phyloP scores from a whole-genome alignment of 1,139 yeast genomes.

The Hansenula sp. region DNA sequence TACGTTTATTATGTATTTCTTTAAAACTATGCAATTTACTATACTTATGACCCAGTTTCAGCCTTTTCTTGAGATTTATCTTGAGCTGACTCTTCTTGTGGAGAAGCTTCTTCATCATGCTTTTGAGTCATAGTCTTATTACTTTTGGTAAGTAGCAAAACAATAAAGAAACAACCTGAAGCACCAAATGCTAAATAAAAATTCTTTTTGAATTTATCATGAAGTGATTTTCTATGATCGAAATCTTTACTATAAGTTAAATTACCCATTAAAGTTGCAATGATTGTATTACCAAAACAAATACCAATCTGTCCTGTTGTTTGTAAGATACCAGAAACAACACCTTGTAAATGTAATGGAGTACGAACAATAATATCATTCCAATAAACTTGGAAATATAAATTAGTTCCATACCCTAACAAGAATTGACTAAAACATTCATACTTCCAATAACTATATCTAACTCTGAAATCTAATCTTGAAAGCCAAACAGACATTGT shows the following conservation, averaged over 20 bases:
- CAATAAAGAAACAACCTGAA: conserved; percentile 1
- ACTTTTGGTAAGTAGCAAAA: conserved; percentile 3
- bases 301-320: conserved; percentile 8
- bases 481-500: conserved; percentile 21
- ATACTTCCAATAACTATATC: conserved; percentile 26
- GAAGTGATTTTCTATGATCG: conserved; percentile 1
- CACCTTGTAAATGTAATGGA: conserved; percentile 12
- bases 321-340: conserved; percentile 8
- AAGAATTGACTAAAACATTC: conserved; percentile 19
- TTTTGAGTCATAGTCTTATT: conserved; percentile 1
- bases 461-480: conserved; percentile 14
- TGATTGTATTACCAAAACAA: conserved; percentile 8
- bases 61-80: too few relatives aligned
- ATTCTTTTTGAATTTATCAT: conserved; percentile 2
- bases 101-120: neutral
- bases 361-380: conserved; percentile 6
- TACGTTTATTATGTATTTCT: too few relatives aligned
- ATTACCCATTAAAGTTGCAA: conserved; percentile 7
- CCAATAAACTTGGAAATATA: conserved; percentile 7
- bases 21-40: too few relatives aligned
- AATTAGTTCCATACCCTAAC: conserved; percentile 19
- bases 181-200: conserved; percentile 6
- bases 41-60: too few relatives aligned
- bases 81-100: too few relatives aligned
- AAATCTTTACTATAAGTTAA: neutral